Conservation (phyloP, 257 asterid species). For the Solanum chiquidenum region DNA sequence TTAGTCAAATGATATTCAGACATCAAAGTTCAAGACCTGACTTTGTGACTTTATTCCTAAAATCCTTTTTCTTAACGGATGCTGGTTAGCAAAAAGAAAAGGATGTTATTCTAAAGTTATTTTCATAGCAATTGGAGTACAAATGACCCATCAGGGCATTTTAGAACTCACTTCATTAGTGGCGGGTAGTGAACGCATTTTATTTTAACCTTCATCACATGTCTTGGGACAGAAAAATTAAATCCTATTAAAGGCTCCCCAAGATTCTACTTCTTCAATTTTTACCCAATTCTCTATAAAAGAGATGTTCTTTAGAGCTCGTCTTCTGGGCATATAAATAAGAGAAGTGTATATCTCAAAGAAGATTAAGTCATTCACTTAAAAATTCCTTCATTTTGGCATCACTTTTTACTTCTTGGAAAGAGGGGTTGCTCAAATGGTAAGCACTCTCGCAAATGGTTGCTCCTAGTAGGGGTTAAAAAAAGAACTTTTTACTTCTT, state of each 20-base stretch:
- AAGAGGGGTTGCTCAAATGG: background rate
- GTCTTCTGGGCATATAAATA: background rate
- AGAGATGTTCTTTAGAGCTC: background rate
- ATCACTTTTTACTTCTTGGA: background rate
- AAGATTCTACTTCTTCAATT: background rate
- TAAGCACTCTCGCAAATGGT: background rate
- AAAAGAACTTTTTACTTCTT: background rate
- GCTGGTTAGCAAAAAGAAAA: background rate
- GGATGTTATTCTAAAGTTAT: background rate
- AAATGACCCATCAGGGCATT: background rate
- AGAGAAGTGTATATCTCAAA: background rate
- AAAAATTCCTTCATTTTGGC: background rate
- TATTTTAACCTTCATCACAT: background rate
- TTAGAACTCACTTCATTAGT: background rate
- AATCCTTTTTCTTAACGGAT: background rate
- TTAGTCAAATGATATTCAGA: background rate
- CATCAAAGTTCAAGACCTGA: background rate
- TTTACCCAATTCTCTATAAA: background rate
- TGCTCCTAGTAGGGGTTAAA: background rate
- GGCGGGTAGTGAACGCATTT: background rate
- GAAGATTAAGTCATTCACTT: background rate
- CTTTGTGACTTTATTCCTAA: background rate
- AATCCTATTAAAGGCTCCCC: background rate
- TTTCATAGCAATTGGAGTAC: background rate
- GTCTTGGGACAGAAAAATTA: background rate